phyloP scores from a whole-genome alignment of 495 filamentous ascomycete genomes.

The Xylaria scruposa region DNA sequence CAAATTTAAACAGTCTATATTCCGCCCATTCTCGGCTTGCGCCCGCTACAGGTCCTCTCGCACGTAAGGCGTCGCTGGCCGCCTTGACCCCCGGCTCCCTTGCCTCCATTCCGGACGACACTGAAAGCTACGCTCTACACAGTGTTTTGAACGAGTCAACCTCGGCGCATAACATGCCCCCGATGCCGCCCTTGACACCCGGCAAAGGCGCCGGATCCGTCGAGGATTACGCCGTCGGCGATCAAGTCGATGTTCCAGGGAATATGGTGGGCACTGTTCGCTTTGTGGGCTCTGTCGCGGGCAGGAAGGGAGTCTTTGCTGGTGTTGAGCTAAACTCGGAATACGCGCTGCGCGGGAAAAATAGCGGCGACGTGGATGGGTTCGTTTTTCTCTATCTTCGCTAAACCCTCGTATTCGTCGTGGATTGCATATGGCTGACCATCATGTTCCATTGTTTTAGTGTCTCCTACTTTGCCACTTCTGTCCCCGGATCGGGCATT shows the following conservation, averaged over 20 bases:
- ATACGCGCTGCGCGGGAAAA: slow-evolving; percentile 85
- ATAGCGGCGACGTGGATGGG: slow-evolving; percentile 97
- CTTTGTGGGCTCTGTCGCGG: slow-evolving; percentile 85
- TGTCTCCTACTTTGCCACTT: slow-evolving; percentile 82
- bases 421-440: slow-evolving; percentile 24
- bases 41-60: slow-evolving; percentile 53
- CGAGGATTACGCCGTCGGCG: slow-evolving; percentile 73
- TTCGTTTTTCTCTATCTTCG: slow-evolving; percentile 42
- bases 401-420: slow-evolving; percentile 11
- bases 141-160: slow-evolving; percentile 54
- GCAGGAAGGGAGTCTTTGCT: slow-evolving; percentile 90
- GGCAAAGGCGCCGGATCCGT: slow-evolving; percentile 35
- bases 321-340: slow-evolving; percentile 91
- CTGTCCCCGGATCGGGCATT: slow-evolving; percentile 81
- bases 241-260: slow-evolving; percentile 91
- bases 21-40: slow-evolving; percentile 50
- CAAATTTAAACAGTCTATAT: slow-evolving; percentile 61
- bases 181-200: slow-evolving; percentile 47
- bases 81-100: slow-evolving; percentile 67
- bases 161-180: slow-evolving; percentile 34
- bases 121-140: slow-evolving; percentile 63
- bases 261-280: slow-evolving; percentile 91
- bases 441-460: slow-evolving; percentile 47
- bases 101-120: slow-evolving; percentile 66
- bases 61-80: slow-evolving; percentile 70